Evolutionary conservation across 129 eudicot species (phyloP).

Genomic region (Lonicera japonica): DNA sequence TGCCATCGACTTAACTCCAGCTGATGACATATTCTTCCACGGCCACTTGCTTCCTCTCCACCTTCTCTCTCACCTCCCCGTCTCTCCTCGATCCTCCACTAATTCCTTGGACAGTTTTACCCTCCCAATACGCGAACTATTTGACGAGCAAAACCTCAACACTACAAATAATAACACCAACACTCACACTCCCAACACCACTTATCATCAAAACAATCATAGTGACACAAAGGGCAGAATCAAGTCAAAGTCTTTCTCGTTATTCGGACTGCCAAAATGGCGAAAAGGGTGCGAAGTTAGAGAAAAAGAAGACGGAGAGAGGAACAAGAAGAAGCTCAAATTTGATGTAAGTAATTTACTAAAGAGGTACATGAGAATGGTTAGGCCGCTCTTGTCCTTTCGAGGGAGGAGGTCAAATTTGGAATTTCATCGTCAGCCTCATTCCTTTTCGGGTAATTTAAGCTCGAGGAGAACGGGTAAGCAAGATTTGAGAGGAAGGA

Average conservation of each 20-base stretch:
- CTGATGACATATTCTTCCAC: conserved; percentile 87
- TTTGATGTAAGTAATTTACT: conserved; percentile 51
- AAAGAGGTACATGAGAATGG: conserved; percentile 73
- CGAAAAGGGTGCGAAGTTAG: conserved; percentile 28
- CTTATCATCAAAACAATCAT: conserved; percentile 17
- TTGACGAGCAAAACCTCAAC: conserved; percentile 24
- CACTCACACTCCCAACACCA: not conserved
- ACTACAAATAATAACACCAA: conserved; percentile 17
- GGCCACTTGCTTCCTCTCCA: conserved; percentile 96
- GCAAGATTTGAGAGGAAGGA: conserved; percentile 32
- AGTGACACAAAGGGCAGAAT: conserved; percentile 16
- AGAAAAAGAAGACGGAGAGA: conserved; percentile 21
- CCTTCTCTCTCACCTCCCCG: conserved; percentile 65
- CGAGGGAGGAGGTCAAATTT: conserved; percentile 26
- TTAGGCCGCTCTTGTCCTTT: conserved; percentile 53
- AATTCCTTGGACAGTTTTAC: conserved; percentile 73
- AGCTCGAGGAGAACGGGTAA: conserved; percentile 26
- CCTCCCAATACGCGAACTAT: conserved; percentile 47
- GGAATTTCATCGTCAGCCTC: conserved; percentile 28
- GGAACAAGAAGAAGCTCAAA: conserved; percentile 44
- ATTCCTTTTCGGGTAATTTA: conserved; percentile 55
- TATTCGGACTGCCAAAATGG: conserved; percentile 53
- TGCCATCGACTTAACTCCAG: conserved; percentile 79
- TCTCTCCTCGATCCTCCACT: conserved; percentile 78
- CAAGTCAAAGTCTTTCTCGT: conserved; percentile 72